These are phyloP conservation scores for Sutorius eximius DNA, from an alignment of 1,284 basidiomycete species.

Conservation along the genomic window DNA sequence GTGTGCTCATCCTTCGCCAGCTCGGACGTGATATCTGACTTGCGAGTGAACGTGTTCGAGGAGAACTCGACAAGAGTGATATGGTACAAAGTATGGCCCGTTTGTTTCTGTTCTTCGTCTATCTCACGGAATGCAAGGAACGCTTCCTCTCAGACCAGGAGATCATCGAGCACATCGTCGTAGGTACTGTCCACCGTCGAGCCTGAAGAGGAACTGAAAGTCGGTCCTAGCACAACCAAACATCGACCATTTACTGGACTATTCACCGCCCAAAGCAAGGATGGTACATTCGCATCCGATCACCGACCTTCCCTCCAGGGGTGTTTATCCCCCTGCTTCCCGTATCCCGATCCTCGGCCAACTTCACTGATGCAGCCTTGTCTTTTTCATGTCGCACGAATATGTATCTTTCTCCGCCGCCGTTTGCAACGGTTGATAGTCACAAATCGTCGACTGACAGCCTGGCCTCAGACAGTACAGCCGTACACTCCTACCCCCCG, in stretches of 20 bases:
- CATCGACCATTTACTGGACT: constrained; percentile 64
- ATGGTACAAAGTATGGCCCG: constrained; percentile 67
- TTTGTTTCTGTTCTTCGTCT: not conserved
- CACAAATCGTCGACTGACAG: constrained; percentile 35
- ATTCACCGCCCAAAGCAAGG: constrained; percentile 74
- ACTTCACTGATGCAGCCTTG: constrained; percentile 61
- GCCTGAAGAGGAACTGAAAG: not conserved
- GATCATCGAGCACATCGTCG: constrained; percentile 71
- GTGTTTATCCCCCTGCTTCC: constrained; percentile 65
- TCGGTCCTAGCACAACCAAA: constrained; percentile 57
- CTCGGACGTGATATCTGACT: constrained; percentile 72
- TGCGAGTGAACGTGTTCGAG: constrained; percentile 62
- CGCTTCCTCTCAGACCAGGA: constrained; percentile 69
- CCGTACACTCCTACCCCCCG: constrained; percentile 67
- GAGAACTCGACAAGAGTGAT: constrained; percentile 59
- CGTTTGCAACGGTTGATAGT: not conserved
- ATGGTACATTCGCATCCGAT: constrained; percentile 75
- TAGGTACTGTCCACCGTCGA: constrained; percentile 37
- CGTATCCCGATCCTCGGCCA: constrained; percentile 51
- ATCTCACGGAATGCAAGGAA: constrained; percentile 49
- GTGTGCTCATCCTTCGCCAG: constrained; percentile 36
- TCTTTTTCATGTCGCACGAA: constrained; percentile 64
- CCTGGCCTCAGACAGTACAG: constrained; percentile 37
- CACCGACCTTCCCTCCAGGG: constrained; percentile 63
- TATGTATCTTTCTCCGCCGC: constrained; percentile 24